phyloP scores from a whole-genome alignment of 176 grass and related monocot species.

The Zoysia pacifica region DNA sequence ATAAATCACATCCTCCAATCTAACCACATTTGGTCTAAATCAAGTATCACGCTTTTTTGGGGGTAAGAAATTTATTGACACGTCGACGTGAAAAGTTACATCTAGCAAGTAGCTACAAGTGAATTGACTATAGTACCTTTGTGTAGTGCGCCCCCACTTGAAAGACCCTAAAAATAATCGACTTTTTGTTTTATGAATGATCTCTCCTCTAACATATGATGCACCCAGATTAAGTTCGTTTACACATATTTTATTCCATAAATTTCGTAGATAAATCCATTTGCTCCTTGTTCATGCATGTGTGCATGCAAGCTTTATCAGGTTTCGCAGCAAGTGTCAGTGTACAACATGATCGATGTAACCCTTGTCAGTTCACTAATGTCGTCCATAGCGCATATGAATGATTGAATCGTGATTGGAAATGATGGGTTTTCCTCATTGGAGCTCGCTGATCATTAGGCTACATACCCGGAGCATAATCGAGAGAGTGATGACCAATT shows the following conservation, averaged over 20 bases:
- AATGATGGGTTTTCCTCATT: slow-evolving; percentile 38
- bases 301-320: slow-evolving; percentile 32
- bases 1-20: neutral
- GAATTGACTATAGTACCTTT: neutral
- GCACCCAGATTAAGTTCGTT: neutral
- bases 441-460: neutral
- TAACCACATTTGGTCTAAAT: neutral
- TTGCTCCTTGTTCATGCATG: neutral
- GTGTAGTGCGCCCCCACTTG: neutral
- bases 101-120: neutral
- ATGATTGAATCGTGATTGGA: slow-evolving; percentile 52
- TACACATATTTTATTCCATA: neutral
- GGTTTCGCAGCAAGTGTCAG: neutral
- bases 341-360: slow-evolving; percentile 37
- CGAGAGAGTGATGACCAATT: neutral
- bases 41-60: neutral
- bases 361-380: slow-evolving; percentile 25
- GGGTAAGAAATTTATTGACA: neutral
- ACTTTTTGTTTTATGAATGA: neutral
- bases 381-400: slow-evolving; percentile 10
- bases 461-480: neutral
- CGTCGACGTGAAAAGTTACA: neutral
- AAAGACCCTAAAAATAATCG: neutral
- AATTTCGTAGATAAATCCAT: slow-evolving; percentile 11
- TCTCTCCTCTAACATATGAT: neutral